phyloP scores from a whole-genome alignment of 2,329 filamentous ascomycete genomes.

The Aspergillus sp. region DNA sequence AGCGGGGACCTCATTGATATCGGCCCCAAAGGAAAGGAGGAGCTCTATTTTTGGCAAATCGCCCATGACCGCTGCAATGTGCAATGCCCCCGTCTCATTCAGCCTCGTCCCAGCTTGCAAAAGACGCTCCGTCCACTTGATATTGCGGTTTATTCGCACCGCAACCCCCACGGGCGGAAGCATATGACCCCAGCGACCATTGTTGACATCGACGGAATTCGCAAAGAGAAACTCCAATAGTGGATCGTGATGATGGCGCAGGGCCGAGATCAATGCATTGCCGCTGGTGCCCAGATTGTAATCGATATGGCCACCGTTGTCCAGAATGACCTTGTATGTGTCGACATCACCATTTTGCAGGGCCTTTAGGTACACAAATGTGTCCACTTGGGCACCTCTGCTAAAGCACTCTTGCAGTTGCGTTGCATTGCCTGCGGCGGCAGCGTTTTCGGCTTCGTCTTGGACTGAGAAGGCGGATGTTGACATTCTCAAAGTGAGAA shows the following conservation, averaged over 20 bases:
- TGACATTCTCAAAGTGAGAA: no score
- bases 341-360: background rate
- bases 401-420: background rate
- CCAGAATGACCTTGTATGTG: background rate
- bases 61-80: background rate
- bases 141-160: background rate
- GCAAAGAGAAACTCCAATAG: background rate
- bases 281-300: background rate
- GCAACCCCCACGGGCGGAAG: background rate
- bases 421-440: background rate
- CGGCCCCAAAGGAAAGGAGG: background rate
- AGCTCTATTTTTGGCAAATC: background rate
- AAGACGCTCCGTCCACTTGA: background rate
- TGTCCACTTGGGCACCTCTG: background rate
- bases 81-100: background rate
- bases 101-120: background rate
- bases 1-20: background rate
- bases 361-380: background rate
- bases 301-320: background rate
- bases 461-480: background rate
- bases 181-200: background rate
- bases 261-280: background rate
- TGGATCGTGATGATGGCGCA: background rate
- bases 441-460: background rate
- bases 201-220: background rate